phyloP scores from a whole-genome alignment of 306 rosid genomes.

The Pyrus pyrifolia region DNA sequence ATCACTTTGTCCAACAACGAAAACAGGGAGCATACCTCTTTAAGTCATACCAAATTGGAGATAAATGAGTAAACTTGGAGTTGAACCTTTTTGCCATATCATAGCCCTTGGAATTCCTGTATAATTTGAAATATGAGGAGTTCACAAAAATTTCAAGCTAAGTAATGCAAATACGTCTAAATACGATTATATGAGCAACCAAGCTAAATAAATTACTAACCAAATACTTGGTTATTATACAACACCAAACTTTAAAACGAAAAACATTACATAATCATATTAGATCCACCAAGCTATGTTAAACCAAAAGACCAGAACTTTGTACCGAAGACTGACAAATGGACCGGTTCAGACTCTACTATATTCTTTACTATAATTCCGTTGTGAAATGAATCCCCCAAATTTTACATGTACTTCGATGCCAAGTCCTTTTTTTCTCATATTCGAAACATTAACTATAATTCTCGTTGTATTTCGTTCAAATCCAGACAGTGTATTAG shows the following conservation, averaged over 20 bases:
- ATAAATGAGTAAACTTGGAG: constrained; percentile 84
- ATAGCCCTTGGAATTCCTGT: constrained; percentile 93
- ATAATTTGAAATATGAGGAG: constrained; percentile 13
- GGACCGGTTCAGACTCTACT: not conserved
- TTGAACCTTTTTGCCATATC: constrained; percentile 78
- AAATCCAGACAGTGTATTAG: not conserved
- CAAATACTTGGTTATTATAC: not conserved
- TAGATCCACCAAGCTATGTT: not conserved
- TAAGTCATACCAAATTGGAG: constrained; percentile 94
- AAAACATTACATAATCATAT: not conserved
- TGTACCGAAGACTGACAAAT: not conserved
- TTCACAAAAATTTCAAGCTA: not conserved
- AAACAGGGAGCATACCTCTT: constrained; percentile 57
- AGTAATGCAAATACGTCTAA: not conserved
- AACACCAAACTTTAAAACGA: not conserved
- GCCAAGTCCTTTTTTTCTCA: not conserved
- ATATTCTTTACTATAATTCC: not conserved
- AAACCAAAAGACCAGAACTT: not conserved
- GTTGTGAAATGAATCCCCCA: not conserved
- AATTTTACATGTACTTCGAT: not conserved
- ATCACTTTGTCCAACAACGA: constrained; percentile 7
- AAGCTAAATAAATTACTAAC: not conserved
- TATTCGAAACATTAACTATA: not conserved
- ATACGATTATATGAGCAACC: not conserved
- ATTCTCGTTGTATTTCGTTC: not conserved